phyloP scores from a whole-genome alignment of 2,329 filamentous ascomycete genomes.

The Aspergillus pseudoviridinutans region DNA sequence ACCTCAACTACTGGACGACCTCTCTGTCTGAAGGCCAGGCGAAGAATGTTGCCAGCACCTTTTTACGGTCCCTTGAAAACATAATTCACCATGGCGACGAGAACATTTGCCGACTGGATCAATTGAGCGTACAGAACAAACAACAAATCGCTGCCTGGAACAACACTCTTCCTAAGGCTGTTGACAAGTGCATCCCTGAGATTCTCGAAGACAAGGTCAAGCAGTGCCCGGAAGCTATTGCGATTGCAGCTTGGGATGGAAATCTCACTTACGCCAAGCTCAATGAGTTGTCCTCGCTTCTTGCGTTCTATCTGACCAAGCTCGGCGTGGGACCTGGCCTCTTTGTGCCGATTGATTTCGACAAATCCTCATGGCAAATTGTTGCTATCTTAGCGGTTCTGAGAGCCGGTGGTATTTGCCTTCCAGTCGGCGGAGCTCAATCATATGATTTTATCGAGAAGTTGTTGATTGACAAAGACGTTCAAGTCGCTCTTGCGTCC shows the following conservation, averaged over 20 bases:
- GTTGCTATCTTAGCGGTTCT: conserved; percentile 28
- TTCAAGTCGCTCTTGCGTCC: conserved; percentile 40
- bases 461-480: conserved; percentile 36
- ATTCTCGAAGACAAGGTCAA: conserved; percentile 22
- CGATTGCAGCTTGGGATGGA: conserved; percentile 32
- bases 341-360: conserved; percentile 25
- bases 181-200: conserved; percentile 28
- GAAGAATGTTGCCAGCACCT: conserved; percentile 35
- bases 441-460: conserved; percentile 32
- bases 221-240: conserved; percentile 20
- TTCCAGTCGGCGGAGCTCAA: conserved; percentile 34
- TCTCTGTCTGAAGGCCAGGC: conserved; percentile 38
- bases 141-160: conserved; percentile 30
- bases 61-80: conserved; percentile 34
- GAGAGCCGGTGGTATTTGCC: conserved; percentile 29
- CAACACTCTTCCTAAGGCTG: conserved; percentile 14
- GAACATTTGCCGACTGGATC: conserved; percentile 31
- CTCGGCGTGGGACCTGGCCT: conserved; percentile 26
- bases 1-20: conserved; percentile 42
- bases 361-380: conserved; percentile 27
- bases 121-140: conserved; percentile 36
- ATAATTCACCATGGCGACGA: conserved; percentile 36
- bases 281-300: conserved; percentile 27
- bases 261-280: conserved; percentile 32
- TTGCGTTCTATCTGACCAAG: conserved; percentile 27